A percentile compares a stretch with the other conserved stretches of the same genome.
These are phyloP conservation scores for Cochlearia excelsa DNA, from an alignment of 345 rosid genomes.

Conservation along the genomic window DNA sequence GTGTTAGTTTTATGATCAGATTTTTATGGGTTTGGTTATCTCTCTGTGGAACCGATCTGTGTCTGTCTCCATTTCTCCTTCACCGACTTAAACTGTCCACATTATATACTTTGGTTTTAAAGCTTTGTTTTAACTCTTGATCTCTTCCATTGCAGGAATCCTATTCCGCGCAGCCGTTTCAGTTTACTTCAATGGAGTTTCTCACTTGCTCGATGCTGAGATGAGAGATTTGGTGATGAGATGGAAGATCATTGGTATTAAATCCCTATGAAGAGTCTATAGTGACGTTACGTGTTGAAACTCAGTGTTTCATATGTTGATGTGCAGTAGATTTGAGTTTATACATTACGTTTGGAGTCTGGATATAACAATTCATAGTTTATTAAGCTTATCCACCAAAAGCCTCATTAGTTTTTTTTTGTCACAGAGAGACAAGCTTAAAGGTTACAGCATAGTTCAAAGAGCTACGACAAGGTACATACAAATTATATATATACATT, in stretches of 20 bases:
- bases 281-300: conserved; percentile 5
- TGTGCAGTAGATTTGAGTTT: neutral
- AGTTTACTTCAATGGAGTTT: conserved; percentile 81
- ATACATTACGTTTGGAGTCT: no score
- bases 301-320: conserved; percentile 15
- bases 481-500: neutral
- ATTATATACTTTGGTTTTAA: neutral
- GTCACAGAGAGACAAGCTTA: no score
- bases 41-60: neutral
- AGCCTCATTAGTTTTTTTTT: no score
- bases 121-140: neutral
- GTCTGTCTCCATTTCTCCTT: conserved; percentile 34
- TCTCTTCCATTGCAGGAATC: conserved; percentile 51
- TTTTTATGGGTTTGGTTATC: no score
- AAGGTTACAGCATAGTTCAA: no score
- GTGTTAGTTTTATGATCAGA: no score
- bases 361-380: no score
- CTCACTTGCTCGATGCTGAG: conserved; percentile 65
- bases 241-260: neutral
- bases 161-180: conserved; percentile 78
- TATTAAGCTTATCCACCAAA: no score
- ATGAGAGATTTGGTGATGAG: conserved; percentile 38
- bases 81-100: neutral
- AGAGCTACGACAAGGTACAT: no score
- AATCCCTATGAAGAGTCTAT: neutral